phyloP scores from a whole-genome alignment of 805 yeast species.

The Wickerhamomyces chambardii region DNA sequence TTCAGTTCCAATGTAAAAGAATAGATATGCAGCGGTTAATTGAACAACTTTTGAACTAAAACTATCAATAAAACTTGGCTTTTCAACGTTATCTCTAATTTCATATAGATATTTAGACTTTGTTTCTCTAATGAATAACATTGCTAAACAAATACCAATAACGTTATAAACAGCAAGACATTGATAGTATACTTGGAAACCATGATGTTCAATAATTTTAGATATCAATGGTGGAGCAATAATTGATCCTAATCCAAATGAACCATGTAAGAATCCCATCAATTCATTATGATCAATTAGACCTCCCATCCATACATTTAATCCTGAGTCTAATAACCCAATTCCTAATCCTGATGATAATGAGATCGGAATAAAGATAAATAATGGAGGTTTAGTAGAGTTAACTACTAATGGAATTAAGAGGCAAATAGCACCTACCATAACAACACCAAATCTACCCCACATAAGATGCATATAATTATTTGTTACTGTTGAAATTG shows the following conservation, averaged over 20 bases:
- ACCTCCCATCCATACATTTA: slow-evolving; percentile 38
- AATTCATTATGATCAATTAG: slow-evolving; percentile 45
- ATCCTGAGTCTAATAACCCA: slow-evolving; percentile 47
- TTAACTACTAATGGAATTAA: slow-evolving; percentile 27
- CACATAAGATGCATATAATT: slow-evolving; percentile 28
- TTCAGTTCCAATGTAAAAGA: slow-evolving; percentile 63
- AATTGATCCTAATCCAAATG: slow-evolving; percentile 68
- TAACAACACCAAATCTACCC: slow-evolving; percentile 40
- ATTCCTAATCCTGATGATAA: slow-evolving; percentile 41
- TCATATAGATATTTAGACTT: slow-evolving; percentile 23
- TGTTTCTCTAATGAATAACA: slow-evolving; percentile 18
- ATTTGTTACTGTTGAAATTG: slow-evolving; percentile 39
- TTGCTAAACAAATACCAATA: slow-evolving; percentile 16
- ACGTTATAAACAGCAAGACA: slow-evolving; percentile 28
- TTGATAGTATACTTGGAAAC: slow-evolving; percentile 19
- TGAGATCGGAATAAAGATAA: slow-evolving; percentile 28
- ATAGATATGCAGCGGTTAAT: slow-evolving; percentile 41
- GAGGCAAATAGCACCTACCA: slow-evolving; percentile 25
- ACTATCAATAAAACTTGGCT: slow-evolving; percentile 7
- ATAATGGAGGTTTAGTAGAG: slow-evolving; percentile 26
- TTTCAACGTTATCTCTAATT: slow-evolving; percentile 11
- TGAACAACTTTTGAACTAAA: slow-evolving; percentile 28
- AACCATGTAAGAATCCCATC: slow-evolving; percentile 58
- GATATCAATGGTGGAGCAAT: slow-evolving; percentile 60
- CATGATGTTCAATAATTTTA: slow-evolving; percentile 21